Evolutionary conservation across 768 basidiomycete genomes (phyloP), one percentile per base, ranked within the genome.

Genomic region (Amanita pseudoporphyria): DNA sequence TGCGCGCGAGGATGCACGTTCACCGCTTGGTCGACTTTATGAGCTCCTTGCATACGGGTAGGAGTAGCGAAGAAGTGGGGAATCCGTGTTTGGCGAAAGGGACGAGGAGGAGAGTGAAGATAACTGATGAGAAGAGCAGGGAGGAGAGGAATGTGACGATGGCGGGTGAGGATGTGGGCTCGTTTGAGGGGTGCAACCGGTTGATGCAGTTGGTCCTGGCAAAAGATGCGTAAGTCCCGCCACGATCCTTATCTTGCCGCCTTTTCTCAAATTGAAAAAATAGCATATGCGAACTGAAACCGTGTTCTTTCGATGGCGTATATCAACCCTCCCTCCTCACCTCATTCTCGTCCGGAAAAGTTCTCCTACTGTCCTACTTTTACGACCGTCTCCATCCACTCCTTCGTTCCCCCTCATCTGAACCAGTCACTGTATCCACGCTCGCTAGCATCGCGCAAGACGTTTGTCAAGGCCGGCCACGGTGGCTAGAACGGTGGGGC

Each of bases 291-390:
- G 81, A 88, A 57, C 71, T 85, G 53, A 88, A 93, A 59, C 96
- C 96, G 0, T 99, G 96, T 63, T 89, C 95, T 4, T 99, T 99
- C 71, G 83, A 90, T 59, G 96, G 96, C 10, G 91, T 96, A 21
- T 98, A 98, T 68, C 96, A 99, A 63, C 96, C 96, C 2, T 86
- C 87, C 12, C 72, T 98, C 21, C 70, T 87, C 51, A 87, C 95
- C 54, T 83, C 89, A 9, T 97, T 97, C 78, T 79, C 85, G 1
- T 67, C 72, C 9, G 95, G 95, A 52, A 83, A 82, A 59, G 75
- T 95, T 54, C 78, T 95, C 22, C 79, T 95, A n/a, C 76, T 99
- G 1, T 96, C 93, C 19, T 99, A 98, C 74, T 99, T 98, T 70
- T 96, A 92, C 69, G 96, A 98, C 71, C 87, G 96, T 31, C 74